Evolutionary conservation across 768 basidiomycete species (phyloP).

Genomic region (Obba rivulosa): DNA sequence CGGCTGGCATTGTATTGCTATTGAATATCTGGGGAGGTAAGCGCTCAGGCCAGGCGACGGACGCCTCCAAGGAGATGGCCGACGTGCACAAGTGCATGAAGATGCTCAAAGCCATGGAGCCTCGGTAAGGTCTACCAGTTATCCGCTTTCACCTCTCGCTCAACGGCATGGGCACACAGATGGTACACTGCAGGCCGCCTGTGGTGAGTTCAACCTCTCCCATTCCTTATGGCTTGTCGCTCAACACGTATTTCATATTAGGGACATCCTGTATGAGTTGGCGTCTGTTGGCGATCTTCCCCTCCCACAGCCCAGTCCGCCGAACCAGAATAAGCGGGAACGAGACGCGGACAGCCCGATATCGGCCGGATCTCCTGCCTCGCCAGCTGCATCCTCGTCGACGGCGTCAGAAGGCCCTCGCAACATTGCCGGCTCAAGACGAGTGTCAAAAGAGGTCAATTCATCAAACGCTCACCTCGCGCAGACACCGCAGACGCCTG

Average conservation of each 20-base stretch:
- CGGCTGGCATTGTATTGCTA: slow-evolving; percentile 40
- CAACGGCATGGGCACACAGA: slow-evolving; percentile 17
- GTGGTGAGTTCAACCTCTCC: slow-evolving; percentile 32
- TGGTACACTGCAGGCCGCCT: slow-evolving; percentile 46
- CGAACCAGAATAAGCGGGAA: slow-evolving; percentile 54
- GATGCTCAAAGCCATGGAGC: slow-evolving; percentile 31
- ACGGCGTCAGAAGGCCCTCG: slow-evolving; percentile 11
- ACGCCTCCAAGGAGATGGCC: slow-evolving; percentile 34
- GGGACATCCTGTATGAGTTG: slow-evolving; percentile 71
- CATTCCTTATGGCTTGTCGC: not conserved
- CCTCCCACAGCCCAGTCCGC: slow-evolving; percentile 51
- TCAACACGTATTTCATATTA: slow-evolving; percentile 17
- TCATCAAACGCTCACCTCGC: not conserved
- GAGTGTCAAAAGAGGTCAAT: slow-evolving; percentile 24
- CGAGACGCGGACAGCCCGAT: slow-evolving; percentile 50
- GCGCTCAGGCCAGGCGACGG: slow-evolving; percentile 28
- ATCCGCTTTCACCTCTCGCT: not conserved
- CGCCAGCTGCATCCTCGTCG: slow-evolving; percentile 1
- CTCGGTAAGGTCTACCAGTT: slow-evolving; percentile 21
- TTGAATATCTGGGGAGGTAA: slow-evolving; percentile 46
- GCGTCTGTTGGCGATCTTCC: slow-evolving; percentile 69
- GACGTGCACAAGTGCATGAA: slow-evolving; percentile 45
- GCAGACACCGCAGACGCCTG: slow-evolving; percentile 1
- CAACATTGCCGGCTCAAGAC: slow-evolving; percentile 29
- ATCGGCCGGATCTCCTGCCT: slow-evolving; percentile 4